Conservation (phyloP, 2,329 filamentous ascomycete species). For the Pezicula radicicola region DNA sequence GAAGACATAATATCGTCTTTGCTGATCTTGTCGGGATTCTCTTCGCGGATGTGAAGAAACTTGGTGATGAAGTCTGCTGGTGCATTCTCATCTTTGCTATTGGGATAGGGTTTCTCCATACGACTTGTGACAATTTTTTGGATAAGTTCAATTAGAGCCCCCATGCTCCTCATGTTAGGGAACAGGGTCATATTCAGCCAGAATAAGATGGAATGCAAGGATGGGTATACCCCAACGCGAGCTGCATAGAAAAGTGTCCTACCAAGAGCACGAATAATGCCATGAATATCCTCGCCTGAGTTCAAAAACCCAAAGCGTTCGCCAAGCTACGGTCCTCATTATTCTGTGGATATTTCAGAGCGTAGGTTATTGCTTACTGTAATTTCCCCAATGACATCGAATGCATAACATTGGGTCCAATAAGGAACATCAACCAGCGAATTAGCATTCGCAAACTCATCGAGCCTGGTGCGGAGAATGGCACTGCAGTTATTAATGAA, state of each 20-base stretch:
- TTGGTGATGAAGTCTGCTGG: conserved; percentile 36
- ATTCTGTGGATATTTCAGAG: conserved; percentile 12
- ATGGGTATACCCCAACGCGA: conserved; percentile 34
- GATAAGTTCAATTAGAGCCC: not conserved
- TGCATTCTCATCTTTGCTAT: not conserved
- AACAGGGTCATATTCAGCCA: too few species aligned
- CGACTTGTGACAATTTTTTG: conserved; percentile 3
- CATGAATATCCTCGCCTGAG: conserved; percentile 37
- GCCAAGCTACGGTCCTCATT: too few species aligned
- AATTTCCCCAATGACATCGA: conserved; percentile 46
- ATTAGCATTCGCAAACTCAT: conserved; percentile 28
- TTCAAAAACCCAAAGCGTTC: conserved; percentile 39
- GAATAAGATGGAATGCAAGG: conserved; percentile 27
- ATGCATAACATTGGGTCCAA: conserved; percentile 42
- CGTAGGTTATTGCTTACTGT: conserved; percentile 31
- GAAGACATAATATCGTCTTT: conserved; percentile 29
- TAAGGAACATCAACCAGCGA: conserved; percentile 34
- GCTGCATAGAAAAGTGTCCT: conserved; percentile 31
- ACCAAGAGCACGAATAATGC: conserved; percentile 34
- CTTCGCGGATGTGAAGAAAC: conserved; percentile 33
- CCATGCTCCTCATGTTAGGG: too few species aligned
- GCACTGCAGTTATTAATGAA: conserved; percentile 43
- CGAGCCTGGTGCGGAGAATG: conserved; percentile 33
- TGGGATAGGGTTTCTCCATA: conserved; percentile 14
- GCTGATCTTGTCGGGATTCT: conserved; percentile 39